Conservation (phyloP, 345 rosid genomes). For the Arabis hirsuta region DNA sequence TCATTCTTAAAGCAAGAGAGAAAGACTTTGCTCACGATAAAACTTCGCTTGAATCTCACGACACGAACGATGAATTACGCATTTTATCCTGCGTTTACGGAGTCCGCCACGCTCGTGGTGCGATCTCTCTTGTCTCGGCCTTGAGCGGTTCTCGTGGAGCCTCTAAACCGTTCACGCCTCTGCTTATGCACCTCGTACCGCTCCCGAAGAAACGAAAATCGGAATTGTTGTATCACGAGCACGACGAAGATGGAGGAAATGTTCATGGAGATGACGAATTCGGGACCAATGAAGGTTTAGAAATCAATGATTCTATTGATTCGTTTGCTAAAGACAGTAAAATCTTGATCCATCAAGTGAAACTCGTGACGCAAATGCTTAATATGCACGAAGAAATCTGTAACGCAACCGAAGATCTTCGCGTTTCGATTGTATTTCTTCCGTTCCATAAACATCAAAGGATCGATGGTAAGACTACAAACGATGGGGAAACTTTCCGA, state of each 20-base stretch:
- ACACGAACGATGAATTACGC: constrained; percentile 67
- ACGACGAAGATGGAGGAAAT: constrained; percentile 57
- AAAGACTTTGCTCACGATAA: constrained; percentile 50
- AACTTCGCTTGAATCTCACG: constrained; percentile 54
- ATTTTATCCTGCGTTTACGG: constrained; percentile 66
- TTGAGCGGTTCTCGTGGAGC: constrained; percentile 48
- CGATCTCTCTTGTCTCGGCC: constrained; percentile 58
- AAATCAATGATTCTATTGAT: constrained; percentile 73
- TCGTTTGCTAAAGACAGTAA: constrained; percentile 58
- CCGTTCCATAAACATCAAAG: constrained; percentile 95
- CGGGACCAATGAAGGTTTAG: constrained; percentile 78
- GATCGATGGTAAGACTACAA: constrained; percentile 74
- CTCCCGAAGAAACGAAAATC: constrained; percentile 63
- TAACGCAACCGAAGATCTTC: constrained; percentile 64
- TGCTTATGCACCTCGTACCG: constrained; percentile 79
- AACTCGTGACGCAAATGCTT: constrained; percentile 61
- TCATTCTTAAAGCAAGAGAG: constrained; percentile 52
- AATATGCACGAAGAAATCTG: constrained; percentile 79
- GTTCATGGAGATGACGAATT: constrained; percentile 77
- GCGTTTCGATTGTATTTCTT: constrained; percentile 65
- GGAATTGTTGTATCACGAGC: constrained; percentile 69
- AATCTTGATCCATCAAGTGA: constrained; percentile 58
- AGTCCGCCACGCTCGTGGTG: constrained; percentile 68
- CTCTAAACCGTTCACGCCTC: constrained; percentile 54
- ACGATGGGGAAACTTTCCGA: constrained; percentile 61